Conservation (phyloP, 225 moss, liverwort and hornwort species). For the Marchantia polymorpha region DNA sequence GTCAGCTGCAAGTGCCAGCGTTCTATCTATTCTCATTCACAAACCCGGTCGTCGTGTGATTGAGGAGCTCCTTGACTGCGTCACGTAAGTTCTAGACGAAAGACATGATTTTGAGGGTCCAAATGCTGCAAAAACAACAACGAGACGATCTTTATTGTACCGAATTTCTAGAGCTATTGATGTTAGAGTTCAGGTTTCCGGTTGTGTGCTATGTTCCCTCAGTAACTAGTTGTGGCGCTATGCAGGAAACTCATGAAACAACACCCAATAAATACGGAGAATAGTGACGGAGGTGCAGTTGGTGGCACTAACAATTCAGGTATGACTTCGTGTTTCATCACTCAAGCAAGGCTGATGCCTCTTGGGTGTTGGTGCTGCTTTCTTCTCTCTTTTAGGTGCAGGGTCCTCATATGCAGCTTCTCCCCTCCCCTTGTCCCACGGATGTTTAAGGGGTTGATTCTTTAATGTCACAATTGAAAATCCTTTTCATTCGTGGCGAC, state of each 20-base stretch:
- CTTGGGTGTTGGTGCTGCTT: background rate
- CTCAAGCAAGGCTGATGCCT: background rate
- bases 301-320: slow-evolving; percentile 20
- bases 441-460: background rate
- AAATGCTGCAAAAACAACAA: background rate
- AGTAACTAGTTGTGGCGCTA: background rate
- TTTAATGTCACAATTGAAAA: background rate
- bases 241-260: slow-evolving; percentile 31
- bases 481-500: background rate
- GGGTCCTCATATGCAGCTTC: background rate
- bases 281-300: background rate
- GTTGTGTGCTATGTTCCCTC: too few species aligned
- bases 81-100: slow-evolving; percentile 46
- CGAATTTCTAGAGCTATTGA: too few species aligned
- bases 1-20: slow-evolving; percentile 80
- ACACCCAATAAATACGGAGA: background rate
- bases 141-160: background rate
- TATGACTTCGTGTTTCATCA: background rate
- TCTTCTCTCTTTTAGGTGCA: background rate
- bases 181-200: too few species aligned
- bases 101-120: background rate
- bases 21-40: slow-evolving; percentile 68
- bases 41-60: slow-evolving; percentile 55
- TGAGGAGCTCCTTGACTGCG: slow-evolving; percentile 71
- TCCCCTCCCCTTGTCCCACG: background rate